Conservation (phyloP, 495 filamentous ascomycete species). For the Amorphotheca resinae region DNA sequence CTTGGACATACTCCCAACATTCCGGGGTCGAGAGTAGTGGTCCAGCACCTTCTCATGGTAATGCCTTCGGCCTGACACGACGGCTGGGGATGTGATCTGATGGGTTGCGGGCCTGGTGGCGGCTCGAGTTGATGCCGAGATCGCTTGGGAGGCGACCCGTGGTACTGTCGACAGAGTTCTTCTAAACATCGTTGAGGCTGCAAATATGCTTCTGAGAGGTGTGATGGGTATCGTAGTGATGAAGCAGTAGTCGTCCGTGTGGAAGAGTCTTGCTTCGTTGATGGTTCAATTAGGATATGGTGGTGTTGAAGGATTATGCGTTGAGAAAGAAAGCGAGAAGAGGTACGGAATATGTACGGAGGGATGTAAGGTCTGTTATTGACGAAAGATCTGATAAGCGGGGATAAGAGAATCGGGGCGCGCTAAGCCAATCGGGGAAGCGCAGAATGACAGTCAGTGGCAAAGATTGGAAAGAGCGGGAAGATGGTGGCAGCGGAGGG, state of each 20-base stretch:
- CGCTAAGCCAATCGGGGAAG: no score
- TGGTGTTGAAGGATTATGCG: conserved; percentile 2
- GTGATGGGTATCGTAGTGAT: not conserved
- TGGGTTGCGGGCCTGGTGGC: conserved; percentile 26
- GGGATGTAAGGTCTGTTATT: not conserved
- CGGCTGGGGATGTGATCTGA: conserved; percentile 19
- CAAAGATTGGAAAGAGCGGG: no score
- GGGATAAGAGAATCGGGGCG: no score
- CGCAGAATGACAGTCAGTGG: no score
- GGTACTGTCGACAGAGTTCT: conserved; percentile 38
- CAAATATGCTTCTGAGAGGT: not conserved
- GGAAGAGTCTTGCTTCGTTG: not conserved
- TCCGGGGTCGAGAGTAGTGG: conserved; percentile 86
- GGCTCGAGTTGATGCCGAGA: conserved; percentile 33
- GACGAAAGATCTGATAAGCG: conserved; percentile 3
- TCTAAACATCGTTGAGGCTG: conserved; percentile 33
- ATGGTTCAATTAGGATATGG: not conserved
- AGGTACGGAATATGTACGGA: no score
- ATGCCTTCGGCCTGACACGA: conserved; percentile 26
- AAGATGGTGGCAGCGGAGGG: no score
- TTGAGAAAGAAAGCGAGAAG: no score
- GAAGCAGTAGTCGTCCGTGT: not conserved
- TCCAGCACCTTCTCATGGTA: conserved; percentile 67
- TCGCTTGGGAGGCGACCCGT: conserved; percentile 30
- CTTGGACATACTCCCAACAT: conserved; percentile 88